Percentiles rank a stretch among this genome's conserved stretches.
These are phyloP conservation scores for Aethionema arabicum DNA, from an alignment of 345 rosid genomes.

Conservation along the genomic window DNA sequence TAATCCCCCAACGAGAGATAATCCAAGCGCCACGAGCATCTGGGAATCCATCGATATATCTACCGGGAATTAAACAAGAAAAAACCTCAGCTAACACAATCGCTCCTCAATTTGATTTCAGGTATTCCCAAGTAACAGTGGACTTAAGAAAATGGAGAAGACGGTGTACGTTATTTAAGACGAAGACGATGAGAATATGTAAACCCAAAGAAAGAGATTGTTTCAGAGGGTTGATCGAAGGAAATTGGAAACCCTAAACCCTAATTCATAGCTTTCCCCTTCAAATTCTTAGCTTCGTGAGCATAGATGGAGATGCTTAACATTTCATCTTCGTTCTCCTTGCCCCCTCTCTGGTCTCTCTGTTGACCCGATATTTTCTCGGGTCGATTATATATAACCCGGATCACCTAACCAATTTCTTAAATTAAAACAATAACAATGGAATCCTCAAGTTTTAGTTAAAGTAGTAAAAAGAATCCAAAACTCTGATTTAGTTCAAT, in stretches of 20 bases:
- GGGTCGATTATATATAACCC: slow-evolving; percentile 15
- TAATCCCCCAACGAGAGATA: slow-evolving; percentile 67
- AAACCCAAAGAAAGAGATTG: slow-evolving; percentile 29
- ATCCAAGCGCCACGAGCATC: slow-evolving; percentile 56
- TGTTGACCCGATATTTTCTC: slow-evolving; percentile 27
- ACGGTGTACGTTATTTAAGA: slow-evolving; percentile 20
- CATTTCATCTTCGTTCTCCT: neutral
- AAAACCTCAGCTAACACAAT: slow-evolving; percentile 1
- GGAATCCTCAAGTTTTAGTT: neutral
- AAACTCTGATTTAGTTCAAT: neutral
- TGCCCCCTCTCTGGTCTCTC: neutral
- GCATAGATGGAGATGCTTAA: slow-evolving; percentile 20
- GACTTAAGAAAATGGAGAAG: slow-evolving; percentile 18
- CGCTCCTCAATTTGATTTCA: neutral
- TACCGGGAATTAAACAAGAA: slow-evolving; percentile 8
- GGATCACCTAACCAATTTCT: neutral
- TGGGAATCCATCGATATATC: slow-evolving; percentile 68
- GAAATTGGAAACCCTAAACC: slow-evolving; percentile 2
- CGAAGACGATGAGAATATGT: slow-evolving; percentile 34
- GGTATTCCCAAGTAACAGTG: slow-evolving; percentile 1
- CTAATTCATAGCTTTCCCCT: slow-evolving; percentile 23
- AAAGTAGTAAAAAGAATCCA: neutral
- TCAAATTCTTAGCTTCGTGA: slow-evolving; percentile 25
- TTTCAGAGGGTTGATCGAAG: slow-evolving; percentile 13
- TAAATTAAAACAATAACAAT: neutral